Evolutionary conservation across 257 asterid genomes (phyloP).

Genomic region (Vinca minor): DNA sequence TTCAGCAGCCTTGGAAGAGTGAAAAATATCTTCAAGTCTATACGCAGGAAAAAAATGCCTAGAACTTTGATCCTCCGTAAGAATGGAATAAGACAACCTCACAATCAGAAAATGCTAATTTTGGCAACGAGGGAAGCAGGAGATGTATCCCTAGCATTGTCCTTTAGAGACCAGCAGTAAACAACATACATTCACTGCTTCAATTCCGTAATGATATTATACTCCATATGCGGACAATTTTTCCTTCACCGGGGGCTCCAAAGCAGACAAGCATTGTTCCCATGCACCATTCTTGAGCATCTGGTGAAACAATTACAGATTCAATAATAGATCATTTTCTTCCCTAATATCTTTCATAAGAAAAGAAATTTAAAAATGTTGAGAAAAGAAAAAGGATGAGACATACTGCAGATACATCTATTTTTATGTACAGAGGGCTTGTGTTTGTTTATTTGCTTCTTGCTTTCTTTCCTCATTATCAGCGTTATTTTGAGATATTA

Average conservation of each 20-base stretch:
- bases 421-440: background rate
- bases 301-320: constrained; percentile 30
- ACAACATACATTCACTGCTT: constrained; percentile 2
- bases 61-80: constrained; percentile 2
- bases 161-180: constrained; percentile 10
- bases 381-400: background rate
- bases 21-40: constrained; percentile 22
- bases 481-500: background rate
- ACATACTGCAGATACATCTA: background rate
- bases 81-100: constrained; percentile 8
- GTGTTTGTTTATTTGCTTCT: background rate
- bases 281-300: constrained; percentile 78
- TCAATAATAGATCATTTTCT: constrained; percentile 1
- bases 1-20: constrained; percentile 13
- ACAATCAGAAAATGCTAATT: constrained; percentile 17
- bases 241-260: constrained; percentile 75
- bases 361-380: background rate
- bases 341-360: background rate
- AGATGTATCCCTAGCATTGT: constrained; percentile 14
- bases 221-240: constrained; percentile 54
- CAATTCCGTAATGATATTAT: constrained; percentile 12
- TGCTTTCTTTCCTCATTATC: background rate
- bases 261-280: constrained; percentile 79
- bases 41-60: constrained; percentile 2
- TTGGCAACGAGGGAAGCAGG: constrained; percentile 7